These are phyloP conservation scores for Eruca vesicaria DNA, from an alignment of 441 rosid species.

Conservation along the genomic window DNA sequence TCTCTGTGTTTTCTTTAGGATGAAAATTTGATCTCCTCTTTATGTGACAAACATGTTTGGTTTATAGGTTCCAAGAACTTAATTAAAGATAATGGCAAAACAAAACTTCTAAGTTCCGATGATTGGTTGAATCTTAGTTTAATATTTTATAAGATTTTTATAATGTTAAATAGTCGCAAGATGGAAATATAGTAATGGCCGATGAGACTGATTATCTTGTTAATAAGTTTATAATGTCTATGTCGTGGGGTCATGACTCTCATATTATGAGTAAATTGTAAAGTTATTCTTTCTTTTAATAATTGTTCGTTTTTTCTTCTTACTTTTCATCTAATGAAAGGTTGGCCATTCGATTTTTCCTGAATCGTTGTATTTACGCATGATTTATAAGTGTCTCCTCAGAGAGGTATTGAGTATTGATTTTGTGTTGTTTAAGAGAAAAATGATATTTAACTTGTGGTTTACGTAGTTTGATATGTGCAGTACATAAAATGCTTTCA, in stretches of 20 bases:
- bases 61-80: slow-evolving; percentile 23
- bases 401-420: background rate
- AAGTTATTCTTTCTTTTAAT: background rate
- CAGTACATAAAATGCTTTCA: background rate
- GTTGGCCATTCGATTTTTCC: background rate
- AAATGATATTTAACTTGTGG: background rate
- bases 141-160: background rate
- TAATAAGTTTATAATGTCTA: slow-evolving; percentile 13
- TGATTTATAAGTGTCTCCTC: slow-evolving; percentile 1
- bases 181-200: slow-evolving; percentile 12
- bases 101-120: background rate
- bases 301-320: background rate
- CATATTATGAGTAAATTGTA: background rate
- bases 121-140: slow-evolving; percentile 23
- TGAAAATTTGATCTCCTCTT: slow-evolving; percentile 24
- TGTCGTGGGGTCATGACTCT: slow-evolving; percentile 22
- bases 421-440: background rate
- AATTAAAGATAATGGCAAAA: background rate
- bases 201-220: slow-evolving; percentile 10
- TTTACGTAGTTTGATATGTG: background rate
- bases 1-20: background rate
- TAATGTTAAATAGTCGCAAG: slow-evolving; percentile 14
- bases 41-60: slow-evolving; percentile 21
- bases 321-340: background rate
- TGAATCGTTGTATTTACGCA: slow-evolving; percentile 5